phyloP scores from a whole-genome alignment of 2,329 filamentous ascomycete species.

The Huntiella omanensis region DNA sequence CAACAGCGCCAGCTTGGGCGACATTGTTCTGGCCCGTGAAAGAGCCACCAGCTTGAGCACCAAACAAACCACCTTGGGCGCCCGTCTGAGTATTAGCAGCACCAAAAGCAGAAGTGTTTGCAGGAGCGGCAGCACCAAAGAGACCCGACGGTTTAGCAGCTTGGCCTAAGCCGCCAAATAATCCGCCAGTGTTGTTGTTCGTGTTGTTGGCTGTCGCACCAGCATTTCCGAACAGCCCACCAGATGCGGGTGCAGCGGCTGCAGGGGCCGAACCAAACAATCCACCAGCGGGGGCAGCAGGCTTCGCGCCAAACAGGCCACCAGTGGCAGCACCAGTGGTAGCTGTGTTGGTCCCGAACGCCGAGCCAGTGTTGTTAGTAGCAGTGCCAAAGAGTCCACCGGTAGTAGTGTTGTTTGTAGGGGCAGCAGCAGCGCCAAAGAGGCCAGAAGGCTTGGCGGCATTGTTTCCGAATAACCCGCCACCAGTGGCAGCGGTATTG shows the following conservation, averaged over 20 bases:
- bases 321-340: slow-evolving; percentile 14
- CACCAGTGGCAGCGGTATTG: slow-evolving; percentile 14
- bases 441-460: slow-evolving; percentile 22
- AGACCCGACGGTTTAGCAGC: slow-evolving; percentile 24
- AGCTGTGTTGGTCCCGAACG: slow-evolving; percentile 15
- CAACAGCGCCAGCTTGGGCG: slow-evolving; percentile 20
- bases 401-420: slow-evolving; percentile 1
- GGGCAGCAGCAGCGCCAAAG: slow-evolving; percentile 22
- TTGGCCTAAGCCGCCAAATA: slow-evolving; percentile 19
- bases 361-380: slow-evolving; percentile 11
- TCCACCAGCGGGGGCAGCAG: slow-evolving; percentile 14
- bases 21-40: slow-evolving; percentile 35
- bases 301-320: slow-evolving; percentile 24
- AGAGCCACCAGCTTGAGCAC: slow-evolving; percentile 19
- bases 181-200: slow-evolving; percentile 16
- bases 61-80: slow-evolving; percentile 25
- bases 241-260: slow-evolving; percentile 18
- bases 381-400: slow-evolving; percentile 23
- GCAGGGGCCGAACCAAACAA: slow-evolving; percentile 17
- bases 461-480: slow-evolving; percentile 11
- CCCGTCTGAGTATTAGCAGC: slow-evolving; percentile 26
- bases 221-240: slow-evolving; percentile 21
- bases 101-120: slow-evolving; percentile 36
- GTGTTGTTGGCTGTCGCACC: slow-evolving; percentile 16
- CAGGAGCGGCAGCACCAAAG: slow-evolving; percentile 26